phyloP scores from a whole-genome alignment of 2,329 filamentous ascomycete genomes.

The Ophiostoma angusticollis region DNA sequence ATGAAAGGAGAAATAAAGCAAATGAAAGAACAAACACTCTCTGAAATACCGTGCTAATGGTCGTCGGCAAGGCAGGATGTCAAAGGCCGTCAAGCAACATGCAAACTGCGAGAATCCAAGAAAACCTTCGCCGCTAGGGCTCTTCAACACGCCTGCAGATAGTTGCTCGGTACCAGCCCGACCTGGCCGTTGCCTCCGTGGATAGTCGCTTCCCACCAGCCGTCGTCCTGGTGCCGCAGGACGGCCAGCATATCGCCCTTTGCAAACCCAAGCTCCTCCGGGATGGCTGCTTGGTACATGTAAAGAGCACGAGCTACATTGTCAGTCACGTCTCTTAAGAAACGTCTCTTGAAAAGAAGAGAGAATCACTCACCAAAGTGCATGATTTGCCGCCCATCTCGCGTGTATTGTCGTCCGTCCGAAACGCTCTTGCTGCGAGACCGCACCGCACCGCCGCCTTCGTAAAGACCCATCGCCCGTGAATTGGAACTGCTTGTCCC shows the following conservation, averaged over 20 bases:
- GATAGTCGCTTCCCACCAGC: conserved; percentile 98
- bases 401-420: conserved; percentile 73
- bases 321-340: too few relatives aligned
- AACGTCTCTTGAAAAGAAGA: neutral
- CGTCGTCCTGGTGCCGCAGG: conserved; percentile 84
- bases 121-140: too few relatives aligned
- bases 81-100: too few relatives aligned
- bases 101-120: too few relatives aligned
- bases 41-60: too few relatives aligned
- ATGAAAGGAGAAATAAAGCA: too few relatives aligned
- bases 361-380: conserved; percentile 66
- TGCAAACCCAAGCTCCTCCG: conserved; percentile 81
- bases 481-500: conserved; percentile 29
- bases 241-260: conserved; percentile 90
- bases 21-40: too few relatives aligned
- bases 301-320: conserved; percentile 92
- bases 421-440: conserved; percentile 73
- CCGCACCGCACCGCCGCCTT: conserved; percentile 33
- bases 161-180: conserved; percentile 57
- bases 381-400: conserved; percentile 75
- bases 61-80: too few relatives aligned
- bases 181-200: conserved; percentile 50
- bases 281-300: conserved; percentile 86
- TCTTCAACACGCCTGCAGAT: conserved; percentile 42
- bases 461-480: conserved; percentile 43